Evolutionary conservation across 1,284 basidiomycete species (phyloP), one percentile per base, ranked within the genome.

Genomic region (Xerocomus amazonicus): DNA sequence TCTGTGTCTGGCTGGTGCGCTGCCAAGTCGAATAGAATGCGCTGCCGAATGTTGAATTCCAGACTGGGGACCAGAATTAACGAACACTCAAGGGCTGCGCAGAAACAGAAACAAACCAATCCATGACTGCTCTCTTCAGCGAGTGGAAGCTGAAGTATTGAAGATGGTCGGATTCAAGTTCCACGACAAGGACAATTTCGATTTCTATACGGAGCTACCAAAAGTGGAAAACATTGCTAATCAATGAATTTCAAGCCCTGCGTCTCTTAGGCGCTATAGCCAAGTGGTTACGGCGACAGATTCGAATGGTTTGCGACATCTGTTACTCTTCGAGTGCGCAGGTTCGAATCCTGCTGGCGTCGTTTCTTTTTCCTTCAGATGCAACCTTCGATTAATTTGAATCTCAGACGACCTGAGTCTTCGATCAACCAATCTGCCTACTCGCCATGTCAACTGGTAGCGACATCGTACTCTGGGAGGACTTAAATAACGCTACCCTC

Each of bases 11-110:
- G 75, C 49, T 84, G 73, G 62, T 83, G 87, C 28, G 75, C 70
- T 4, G 90, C 91, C 52, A 96, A 79, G 68, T 92, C 88, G 27
- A 83, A 80, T 31, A 96, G 72, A 56, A 95, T 87, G 56, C 81
- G 78, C 62, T 90, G 86, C 59, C 87, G 89, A 48, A 93, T 84
- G 68, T 90, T 87, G 16, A 89, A 67, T 60, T 89, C 86, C 19
- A 89, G 68, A 57, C 85, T 88, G 51, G 42, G 4, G 33, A 3
- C 0, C 16, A 34, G n/a, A 39, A 35, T 28, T 47, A 2, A 35
- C 23, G 9, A 51, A 37, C n/a, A 9, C 12, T 26, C n/a, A 29
- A 32, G n/a, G 16, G 17, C 12, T 43, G 0, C 9, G n/a, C 7
- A 38, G 14, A 8, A 32, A 44, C 1, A 40, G 23, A 47, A 33